Evolutionary conservation across 176 grass and related monocot species (phyloP).

Genomic region (Echinochloa phyllopogon): DNA sequence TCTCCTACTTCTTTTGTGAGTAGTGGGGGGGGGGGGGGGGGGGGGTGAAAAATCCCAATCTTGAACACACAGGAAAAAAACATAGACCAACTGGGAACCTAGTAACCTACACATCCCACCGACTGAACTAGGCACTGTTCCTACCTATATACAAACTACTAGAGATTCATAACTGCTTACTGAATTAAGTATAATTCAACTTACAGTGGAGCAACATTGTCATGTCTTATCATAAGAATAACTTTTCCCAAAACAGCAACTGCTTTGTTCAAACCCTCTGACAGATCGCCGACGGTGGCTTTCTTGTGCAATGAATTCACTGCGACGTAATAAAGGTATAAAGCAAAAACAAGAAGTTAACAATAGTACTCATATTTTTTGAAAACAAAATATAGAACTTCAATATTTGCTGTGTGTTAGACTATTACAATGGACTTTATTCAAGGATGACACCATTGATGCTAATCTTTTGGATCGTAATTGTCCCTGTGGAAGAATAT

Average conservation of each 20-base stretch:
- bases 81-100: too few species aligned
- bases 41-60: not conserved
- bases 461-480: slow-evolving; percentile 64
- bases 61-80: too few species aligned
- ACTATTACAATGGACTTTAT: slow-evolving; percentile 72
- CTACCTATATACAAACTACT: not conserved
- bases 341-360: slow-evolving; percentile 36
- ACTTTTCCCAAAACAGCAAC: slow-evolving; percentile 71
- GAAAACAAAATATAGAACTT: slow-evolving; percentile 33
- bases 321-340: slow-evolving; percentile 46
- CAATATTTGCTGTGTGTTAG: slow-evolving; percentile 25
- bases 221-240: slow-evolving; percentile 75
- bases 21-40: too few species aligned
- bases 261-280: slow-evolving; percentile 75
- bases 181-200: slow-evolving; percentile 41
- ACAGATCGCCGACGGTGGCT: slow-evolving; percentile 60
- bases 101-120: too few species aligned
- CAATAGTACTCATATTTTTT: not conserved
- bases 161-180: not conserved
- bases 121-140: too few species aligned
- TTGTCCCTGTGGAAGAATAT: slow-evolving; percentile 52
- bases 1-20: too few species aligned
- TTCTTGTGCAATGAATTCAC: slow-evolving; percentile 75
- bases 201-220: slow-evolving; percentile 85
- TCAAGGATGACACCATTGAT: slow-evolving; percentile 63